Evolutionary conservation across 352 stramenopile species (phyloP).

Genomic region (Thalassiosira oceanica): DNA sequence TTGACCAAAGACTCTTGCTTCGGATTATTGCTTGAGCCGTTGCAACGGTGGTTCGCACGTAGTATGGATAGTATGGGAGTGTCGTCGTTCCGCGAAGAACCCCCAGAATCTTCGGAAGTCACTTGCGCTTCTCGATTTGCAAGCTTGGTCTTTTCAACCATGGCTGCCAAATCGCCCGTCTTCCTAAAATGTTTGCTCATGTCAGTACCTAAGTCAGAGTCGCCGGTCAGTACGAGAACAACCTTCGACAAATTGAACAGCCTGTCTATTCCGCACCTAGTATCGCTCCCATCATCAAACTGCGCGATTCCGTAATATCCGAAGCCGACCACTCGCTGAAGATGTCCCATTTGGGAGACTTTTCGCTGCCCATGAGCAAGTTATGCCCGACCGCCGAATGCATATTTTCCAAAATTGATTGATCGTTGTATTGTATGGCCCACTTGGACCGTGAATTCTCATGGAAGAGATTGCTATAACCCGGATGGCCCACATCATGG

Average conservation of each 20-base stretch:
- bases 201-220: slow-evolving; percentile 55
- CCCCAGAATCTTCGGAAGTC: too few relatives aligned
- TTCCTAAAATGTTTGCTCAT: slow-evolving; percentile 56
- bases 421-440: slow-evolving; percentile 90
- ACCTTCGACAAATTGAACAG: too few relatives aligned
- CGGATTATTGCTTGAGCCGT: too few relatives aligned
- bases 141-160: not conserved
- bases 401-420: slow-evolving; percentile 88
- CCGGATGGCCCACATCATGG: slow-evolving; percentile 91
- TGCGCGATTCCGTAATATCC: too few relatives aligned
- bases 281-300: too few relatives aligned
- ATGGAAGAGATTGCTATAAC: slow-evolving; percentile 89
- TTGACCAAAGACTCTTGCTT: too few relatives aligned
- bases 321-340: slow-evolving; percentile 64
- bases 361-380: slow-evolving; percentile 34
- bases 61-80: too few relatives aligned
- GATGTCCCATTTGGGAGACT: slow-evolving; percentile 38
- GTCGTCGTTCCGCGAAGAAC: too few relatives aligned
- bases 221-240: too few relatives aligned
- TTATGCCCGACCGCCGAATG: slow-evolving; percentile 47
- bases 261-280: too few relatives aligned
- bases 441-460: slow-evolving; percentile 84
- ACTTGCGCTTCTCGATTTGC: too few relatives aligned
- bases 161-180: not conserved
- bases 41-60: too few relatives aligned